phyloP scores from a whole-genome alignment of 192 early-diverging fungal genomes.

The Neocallimastix lanati region DNA sequence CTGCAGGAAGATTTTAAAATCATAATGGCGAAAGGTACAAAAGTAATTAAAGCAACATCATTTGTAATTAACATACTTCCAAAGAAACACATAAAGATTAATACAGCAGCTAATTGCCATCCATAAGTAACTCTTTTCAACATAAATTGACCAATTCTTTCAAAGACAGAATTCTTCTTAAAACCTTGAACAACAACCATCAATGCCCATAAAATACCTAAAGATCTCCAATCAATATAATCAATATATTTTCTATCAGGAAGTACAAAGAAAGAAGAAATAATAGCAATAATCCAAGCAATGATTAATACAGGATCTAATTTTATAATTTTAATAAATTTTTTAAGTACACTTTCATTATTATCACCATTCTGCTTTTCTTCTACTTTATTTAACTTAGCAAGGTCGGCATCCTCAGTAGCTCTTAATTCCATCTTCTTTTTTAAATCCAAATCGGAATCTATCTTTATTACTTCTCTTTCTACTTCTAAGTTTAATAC shows the following conservation, averaged over 20 bases:
- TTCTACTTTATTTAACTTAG: no score
- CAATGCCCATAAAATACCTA: neutral
- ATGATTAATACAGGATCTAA: neutral
- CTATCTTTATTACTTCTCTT: no score
- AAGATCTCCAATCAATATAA: neutral
- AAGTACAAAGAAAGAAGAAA: neutral
- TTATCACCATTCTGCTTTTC: no score
- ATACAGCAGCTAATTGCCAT: neutral
- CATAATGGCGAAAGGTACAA: neutral
- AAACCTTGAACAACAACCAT: neutral
- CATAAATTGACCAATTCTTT: neutral
- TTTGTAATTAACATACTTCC: neutral
- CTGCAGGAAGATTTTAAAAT: neutral
- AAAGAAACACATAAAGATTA: neutral
- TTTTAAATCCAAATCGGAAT: no score
- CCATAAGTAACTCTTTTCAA: neutral
- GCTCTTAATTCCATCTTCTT: no score
- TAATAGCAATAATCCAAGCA: neutral
- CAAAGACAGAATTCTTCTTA: neutral
- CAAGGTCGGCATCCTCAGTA: no score
- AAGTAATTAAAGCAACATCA: neutral
- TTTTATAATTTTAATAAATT: neutral
- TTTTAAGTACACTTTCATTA: no score
- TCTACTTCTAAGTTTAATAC: no score
- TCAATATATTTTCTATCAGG: neutral